Evolutionary conservation across 768 basidiomycete species (phyloP).

Genomic region (Termitomyces sp.): DNA sequence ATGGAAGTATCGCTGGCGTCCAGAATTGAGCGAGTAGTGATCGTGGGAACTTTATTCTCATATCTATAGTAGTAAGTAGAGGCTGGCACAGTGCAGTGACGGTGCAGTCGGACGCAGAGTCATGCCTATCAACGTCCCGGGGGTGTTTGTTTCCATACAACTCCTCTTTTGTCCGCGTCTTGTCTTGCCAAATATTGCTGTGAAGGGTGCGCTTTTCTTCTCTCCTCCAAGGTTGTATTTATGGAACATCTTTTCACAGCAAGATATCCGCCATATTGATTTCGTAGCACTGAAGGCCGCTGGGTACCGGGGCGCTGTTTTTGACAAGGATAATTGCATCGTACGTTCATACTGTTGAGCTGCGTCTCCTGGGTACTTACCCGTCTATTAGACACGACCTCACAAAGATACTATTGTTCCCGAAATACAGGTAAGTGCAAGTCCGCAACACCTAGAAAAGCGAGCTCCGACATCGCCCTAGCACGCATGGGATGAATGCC

Average conservation of each 20-base stretch:
- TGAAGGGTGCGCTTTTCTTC: slow-evolving; percentile 54
- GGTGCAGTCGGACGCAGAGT: too few relatives aligned
- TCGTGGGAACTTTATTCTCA: slow-evolving; percentile 21
- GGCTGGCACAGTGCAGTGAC: too few relatives aligned
- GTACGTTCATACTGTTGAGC: slow-evolving; percentile 40
- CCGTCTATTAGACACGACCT: slow-evolving; percentile 68
- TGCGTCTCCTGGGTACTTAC: not conserved
- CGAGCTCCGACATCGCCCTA: slow-evolving; percentile 25
- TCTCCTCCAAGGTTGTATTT: not conserved
- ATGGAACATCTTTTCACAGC: slow-evolving; percentile 36
- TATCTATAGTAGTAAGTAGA: not conserved
- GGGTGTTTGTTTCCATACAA: slow-evolving; percentile 69
- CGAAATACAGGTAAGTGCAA: slow-evolving; percentile 58
- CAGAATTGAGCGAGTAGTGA: slow-evolving; percentile 1
- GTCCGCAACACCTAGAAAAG: not conserved
- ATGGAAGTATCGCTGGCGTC: not conserved
- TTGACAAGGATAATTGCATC: slow-evolving; percentile 98
- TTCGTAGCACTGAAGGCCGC: slow-evolving; percentile 67
- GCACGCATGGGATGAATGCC: slow-evolving; percentile 76
- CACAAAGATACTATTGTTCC: slow-evolving; percentile 74
- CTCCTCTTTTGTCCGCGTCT: slow-evolving; percentile 65
- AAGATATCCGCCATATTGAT: slow-evolving; percentile 86
- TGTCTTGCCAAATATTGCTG: slow-evolving; percentile 59
- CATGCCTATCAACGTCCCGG: slow-evolving; percentile 79
- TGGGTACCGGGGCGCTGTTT: slow-evolving; percentile 87